Conservation (phyloP, 371 early-diverging fungal species). For the Syncephalis plumigaleata region DNA sequence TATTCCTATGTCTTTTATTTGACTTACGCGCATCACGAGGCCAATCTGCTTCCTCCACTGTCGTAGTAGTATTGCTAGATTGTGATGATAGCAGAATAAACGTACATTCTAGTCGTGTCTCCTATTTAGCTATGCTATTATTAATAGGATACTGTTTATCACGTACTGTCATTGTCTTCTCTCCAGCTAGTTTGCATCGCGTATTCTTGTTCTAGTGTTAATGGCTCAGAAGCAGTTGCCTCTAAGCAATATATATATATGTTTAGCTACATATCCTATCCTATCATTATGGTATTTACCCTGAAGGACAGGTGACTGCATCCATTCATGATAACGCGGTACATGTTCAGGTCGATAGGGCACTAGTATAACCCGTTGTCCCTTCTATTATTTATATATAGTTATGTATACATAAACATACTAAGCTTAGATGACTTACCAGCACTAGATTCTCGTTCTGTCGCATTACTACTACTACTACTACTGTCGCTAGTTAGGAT, state of each 20-base stretch:
- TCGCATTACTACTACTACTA: constrained; percentile 13
- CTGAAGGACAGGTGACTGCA: constrained; percentile 73
- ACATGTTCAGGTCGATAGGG: constrained; percentile 82
- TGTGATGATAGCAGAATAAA: background rate
- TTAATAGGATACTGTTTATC: background rate
- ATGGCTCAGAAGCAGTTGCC: constrained; percentile 87
- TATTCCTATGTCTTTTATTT: no score
- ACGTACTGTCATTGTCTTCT: constrained; percentile 56
- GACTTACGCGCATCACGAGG: background rate
- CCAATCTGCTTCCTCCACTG: background rate
- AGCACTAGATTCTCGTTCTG: constrained; percentile 23
- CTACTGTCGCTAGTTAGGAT: no score
- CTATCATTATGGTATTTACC: constrained; percentile 14
- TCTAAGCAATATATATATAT: constrained; percentile 22
- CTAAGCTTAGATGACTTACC: constrained; percentile 18
- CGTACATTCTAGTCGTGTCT: constrained; percentile 5
- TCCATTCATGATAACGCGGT: constrained; percentile 79
- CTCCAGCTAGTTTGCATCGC: constrained; percentile 87
- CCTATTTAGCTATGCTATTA: background rate
- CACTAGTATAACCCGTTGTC: constrained; percentile 47
- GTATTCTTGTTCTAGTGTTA: constrained; percentile 80
- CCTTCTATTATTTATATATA: no score
- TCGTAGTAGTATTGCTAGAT: background rate
- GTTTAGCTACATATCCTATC: background rate
- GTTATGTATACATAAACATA: no score